These are phyloP conservation scores for Dendrostoma leiphaemia DNA, from an alignment of 2,329 filamentous ascomycete genomes.

Conservation along the genomic window DNA sequence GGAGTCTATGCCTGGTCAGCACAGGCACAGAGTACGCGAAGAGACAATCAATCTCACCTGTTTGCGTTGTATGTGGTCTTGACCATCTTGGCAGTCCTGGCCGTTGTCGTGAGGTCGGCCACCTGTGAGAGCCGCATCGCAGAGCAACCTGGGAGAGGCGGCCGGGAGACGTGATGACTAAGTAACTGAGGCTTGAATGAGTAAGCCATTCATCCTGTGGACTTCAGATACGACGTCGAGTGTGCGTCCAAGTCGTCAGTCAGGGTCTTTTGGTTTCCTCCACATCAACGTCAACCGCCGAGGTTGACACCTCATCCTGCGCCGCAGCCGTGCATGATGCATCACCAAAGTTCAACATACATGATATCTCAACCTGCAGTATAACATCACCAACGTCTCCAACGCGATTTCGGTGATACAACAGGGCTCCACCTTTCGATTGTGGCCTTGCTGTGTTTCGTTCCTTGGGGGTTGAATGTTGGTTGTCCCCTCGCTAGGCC, in stretches of 20 bases:
- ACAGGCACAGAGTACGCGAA: neutral
- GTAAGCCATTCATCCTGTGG: no score
- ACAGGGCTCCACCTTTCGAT: neutral
- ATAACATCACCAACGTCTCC: neutral
- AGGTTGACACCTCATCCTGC: neutral
- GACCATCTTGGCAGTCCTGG: no score
- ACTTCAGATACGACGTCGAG: no score
- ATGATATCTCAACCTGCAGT: neutral
- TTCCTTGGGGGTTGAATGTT: no score
- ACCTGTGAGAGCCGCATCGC: neutral
- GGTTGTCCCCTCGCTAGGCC: no score
- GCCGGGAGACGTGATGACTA: no score
- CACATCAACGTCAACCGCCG: neutral
- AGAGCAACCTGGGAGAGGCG: neutral
- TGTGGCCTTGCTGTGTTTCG: no score
- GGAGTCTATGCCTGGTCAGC: slow-evolving; percentile 7
- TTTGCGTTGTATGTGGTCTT: no score
- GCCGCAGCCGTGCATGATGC: neutral
- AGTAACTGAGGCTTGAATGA: neutral
- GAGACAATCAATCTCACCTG: no score
- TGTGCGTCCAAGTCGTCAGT: no score
- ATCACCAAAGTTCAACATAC: neutral
- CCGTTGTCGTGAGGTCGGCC: no score
- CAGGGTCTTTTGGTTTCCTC: no score
- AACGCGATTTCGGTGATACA: neutral